Evolutionary conservation across 2,329 filamentous ascomycete species (phyloP).

Genomic region (Paracorniculantispora psalliotae): DNA sequence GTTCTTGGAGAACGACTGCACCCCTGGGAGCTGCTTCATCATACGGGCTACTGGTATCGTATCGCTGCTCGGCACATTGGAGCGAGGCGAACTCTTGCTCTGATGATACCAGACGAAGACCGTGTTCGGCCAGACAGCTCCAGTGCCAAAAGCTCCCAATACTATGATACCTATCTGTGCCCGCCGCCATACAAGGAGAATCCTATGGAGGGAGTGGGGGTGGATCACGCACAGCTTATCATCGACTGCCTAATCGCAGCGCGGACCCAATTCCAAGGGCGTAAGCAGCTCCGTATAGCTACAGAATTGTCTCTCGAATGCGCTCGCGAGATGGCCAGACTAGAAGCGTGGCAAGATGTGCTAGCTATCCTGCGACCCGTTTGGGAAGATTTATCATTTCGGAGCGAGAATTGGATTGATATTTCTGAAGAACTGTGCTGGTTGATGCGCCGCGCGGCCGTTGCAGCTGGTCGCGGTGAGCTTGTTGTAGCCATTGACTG

Average conservation of each 20-base stretch:
- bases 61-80: constrained; percentile 53
- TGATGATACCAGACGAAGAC: constrained; percentile 55
- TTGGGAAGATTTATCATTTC: constrained; percentile 53
- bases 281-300: constrained; percentile 47
- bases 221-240: constrained; percentile 53
- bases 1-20: constrained; percentile 53
- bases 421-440: constrained; percentile 57
- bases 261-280: constrained; percentile 48
- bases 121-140: constrained; percentile 47
- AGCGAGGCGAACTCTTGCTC: constrained; percentile 49
- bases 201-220: constrained; percentile 44
- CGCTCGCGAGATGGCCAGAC: constrained; percentile 48
- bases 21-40: constrained; percentile 61
- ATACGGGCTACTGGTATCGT: constrained; percentile 63
- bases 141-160: constrained; percentile 46
- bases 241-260: constrained; percentile 48
- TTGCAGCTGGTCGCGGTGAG: constrained; percentile 45
- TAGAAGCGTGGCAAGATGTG: constrained; percentile 49
- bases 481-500: constrained; percentile 59
- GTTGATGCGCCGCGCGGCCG: constrained; percentile 54
- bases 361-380: constrained; percentile 50
- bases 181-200: constrained; percentile 58
- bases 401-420: constrained; percentile 55
- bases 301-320: constrained; percentile 55
- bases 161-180: constrained; percentile 63